Base-by-base conservation (phyloP, 176 grass and related monocot species). In the Secale cereale region DNA sequence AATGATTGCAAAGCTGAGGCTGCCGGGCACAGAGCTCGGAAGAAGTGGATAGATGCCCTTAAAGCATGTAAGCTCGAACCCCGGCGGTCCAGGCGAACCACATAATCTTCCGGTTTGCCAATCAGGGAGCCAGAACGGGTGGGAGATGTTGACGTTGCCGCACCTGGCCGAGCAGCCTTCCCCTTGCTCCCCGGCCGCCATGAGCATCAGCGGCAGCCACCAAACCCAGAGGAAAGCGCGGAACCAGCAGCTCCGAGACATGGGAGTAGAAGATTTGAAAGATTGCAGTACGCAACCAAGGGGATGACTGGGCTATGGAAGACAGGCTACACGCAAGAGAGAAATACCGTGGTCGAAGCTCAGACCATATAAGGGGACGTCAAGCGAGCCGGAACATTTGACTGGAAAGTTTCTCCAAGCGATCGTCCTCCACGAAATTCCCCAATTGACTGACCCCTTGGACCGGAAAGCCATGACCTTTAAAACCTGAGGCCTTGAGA, bases 1-100 rank as follows among this genome's bases (percentile, higher is more conserved):
- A 0, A 9, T 0, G 28, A 65, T 65, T 16, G 28, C 28, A 31
- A 17, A 65, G 6, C 63, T 28, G 0, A 0, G 1, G 19, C 0
- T 57, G 7, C 0, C 0, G 4, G 2, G 11, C 15, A 15, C 63
- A 0, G 2, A 65, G 28, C 63, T 31, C 15, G 1, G 27, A 8
- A 65, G 0, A 8, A 17, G 0, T 0, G 63, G 63, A 3, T 22
- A 8, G 0, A 0, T 17, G 13, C 0, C 9, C 28, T 19, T 3
- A 1, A 0, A 0, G 63, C 28, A 65, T 7, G 13, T 17, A 6
- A 67, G 6, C 30, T 67, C 0, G 16, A 67, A 67, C 1, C 4
- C 28, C 16, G 1, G 5, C 0, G 3, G 0, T 8, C 63, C 63
- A 31, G 7, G 2, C 15, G 65, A 7, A 31, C 63, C 28, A 17